Evolutionary conservation across 139 green algal species (phyloP).

Genomic region (Chlorella sorokiniana): DNA sequence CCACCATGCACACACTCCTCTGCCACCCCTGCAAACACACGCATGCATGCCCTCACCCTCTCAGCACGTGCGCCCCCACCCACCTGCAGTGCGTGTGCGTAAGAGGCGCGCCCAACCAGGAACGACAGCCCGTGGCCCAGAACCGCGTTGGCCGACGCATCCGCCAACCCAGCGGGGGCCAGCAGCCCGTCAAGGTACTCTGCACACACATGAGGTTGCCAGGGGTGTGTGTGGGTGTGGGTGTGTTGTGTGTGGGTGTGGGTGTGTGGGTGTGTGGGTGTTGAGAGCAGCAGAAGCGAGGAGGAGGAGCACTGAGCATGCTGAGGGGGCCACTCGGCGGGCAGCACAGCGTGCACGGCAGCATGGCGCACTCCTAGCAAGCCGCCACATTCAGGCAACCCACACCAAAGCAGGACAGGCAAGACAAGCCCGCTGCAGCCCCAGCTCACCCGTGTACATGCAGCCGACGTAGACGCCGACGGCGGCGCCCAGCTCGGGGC

Average conservation of each 20-base stretch:
- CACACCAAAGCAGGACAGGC: not conserved
- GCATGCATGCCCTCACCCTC: too few species aligned
- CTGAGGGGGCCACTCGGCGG: too few species aligned
- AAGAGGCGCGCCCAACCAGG: slow-evolving; percentile 62
- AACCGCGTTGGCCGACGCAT: not conserved
- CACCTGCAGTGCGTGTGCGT: slow-evolving; percentile 59
- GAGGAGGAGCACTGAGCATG: too few species aligned
- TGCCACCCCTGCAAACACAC: too few species aligned
- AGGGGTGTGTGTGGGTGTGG: too few species aligned
- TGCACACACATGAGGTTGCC: not conserved
- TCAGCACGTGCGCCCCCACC: too few species aligned
- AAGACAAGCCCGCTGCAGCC: not conserved
- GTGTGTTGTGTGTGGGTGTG: too few species aligned
- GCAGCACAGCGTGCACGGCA: too few species aligned
- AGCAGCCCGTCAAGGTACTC: slow-evolving; percentile 43
- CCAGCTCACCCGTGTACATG: slow-evolving; percentile 62
- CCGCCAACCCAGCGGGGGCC: not conserved
- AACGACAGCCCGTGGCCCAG: slow-evolving; percentile 34
- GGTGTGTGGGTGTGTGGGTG: too few species aligned
- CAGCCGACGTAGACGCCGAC: slow-evolving; percentile 75
- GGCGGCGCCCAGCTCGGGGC: slow-evolving; percentile 43
- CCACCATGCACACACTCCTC: too few species aligned
- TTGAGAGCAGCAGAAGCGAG: not conserved
- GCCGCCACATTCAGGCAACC: not conserved
- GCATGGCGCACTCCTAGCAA: not conserved